Evolutionary conservation across 371 early-diverging fungal species (phyloP).

Genomic region (Mucor ambiguus): DNA sequence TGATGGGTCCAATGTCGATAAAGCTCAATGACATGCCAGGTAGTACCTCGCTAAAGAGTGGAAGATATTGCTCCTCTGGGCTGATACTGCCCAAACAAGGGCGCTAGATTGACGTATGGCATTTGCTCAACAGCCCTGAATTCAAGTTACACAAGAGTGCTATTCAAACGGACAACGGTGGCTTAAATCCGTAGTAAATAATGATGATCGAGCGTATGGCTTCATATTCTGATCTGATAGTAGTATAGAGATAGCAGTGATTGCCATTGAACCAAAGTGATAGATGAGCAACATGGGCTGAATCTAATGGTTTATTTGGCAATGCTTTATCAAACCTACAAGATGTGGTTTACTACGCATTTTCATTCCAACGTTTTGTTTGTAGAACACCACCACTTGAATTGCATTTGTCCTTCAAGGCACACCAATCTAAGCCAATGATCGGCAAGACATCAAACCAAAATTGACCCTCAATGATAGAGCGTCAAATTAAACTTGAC

Average conservation of each 20-base stretch:
- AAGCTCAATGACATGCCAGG: no score
- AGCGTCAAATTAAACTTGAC: slow-evolving; percentile 15
- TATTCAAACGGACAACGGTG: not conserved
- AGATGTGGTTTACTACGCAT: not conserved
- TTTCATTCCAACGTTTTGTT: not conserved
- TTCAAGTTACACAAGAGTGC: not conserved
- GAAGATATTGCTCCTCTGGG: no score
- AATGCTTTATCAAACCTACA: not conserved
- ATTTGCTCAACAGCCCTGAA: no score
- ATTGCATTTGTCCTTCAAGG: not conserved
- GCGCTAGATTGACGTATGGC: no score
- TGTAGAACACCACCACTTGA: not conserved
- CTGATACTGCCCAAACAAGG: no score
- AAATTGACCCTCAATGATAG: not conserved
- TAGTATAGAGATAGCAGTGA: not conserved
- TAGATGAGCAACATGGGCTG: not conserved
- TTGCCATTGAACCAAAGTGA: not conserved
- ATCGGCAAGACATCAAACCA: not conserved
- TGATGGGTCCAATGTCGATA: no score
- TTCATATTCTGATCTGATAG: not conserved
- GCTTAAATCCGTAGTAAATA: not conserved
- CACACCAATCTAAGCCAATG: not conserved
- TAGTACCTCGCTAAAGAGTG: no score
- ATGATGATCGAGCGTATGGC: not conserved
- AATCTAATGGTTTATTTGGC: no score